A percentile compares a stretch with the other conserved stretches of the same genome.
These are phyloP conservation scores for Tetraselmis chui DNA, from an alignment of 139 green algal genomes.

Conservation along the genomic window DNA sequence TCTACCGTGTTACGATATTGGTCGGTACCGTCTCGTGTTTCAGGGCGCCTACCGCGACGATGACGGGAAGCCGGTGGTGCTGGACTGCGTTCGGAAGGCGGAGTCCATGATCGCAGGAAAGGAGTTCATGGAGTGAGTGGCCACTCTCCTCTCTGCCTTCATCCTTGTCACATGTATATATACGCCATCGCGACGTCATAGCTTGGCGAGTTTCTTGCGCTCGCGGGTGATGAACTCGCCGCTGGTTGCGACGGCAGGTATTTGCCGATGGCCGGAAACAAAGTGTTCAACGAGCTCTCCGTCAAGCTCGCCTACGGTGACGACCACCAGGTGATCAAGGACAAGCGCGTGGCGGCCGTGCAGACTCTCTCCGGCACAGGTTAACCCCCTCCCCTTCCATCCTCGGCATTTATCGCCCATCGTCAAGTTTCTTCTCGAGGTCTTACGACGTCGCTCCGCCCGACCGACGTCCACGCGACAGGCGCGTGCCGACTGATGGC, in stretches of 20 bases:
- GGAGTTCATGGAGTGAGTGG: conserved; percentile 72
- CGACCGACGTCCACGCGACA: no score
- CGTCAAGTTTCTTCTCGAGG: neutral
- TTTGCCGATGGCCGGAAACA: conserved; percentile 72
- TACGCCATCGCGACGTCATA: neutral
- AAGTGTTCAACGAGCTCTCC: conserved; percentile 60
- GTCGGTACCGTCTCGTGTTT: no score
- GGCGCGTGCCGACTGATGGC: conserved; percentile 77
- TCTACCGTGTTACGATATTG: no score
- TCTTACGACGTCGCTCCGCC: neutral
- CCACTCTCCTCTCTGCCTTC: neutral
- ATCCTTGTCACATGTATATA: neutral
- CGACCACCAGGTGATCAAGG: conserved; percentile 22
- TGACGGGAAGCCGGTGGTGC: conserved; percentile 73
- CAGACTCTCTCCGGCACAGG: conserved; percentile 77
- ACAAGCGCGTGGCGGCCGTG: conserved; percentile 56
- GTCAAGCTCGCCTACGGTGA: conserved; percentile 82
- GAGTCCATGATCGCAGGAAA: conserved; percentile 59
- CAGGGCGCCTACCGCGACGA: conserved; percentile 81
- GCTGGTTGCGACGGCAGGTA: conserved; percentile 40
- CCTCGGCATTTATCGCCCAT: neutral
- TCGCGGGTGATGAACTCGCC: neutral
- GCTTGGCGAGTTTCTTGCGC: no score
- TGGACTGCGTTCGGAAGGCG: conserved; percentile 74
- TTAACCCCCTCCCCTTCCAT: neutral